Conservation (phyloP, 129 eudicot species). For the Flaveria linearis region DNA sequence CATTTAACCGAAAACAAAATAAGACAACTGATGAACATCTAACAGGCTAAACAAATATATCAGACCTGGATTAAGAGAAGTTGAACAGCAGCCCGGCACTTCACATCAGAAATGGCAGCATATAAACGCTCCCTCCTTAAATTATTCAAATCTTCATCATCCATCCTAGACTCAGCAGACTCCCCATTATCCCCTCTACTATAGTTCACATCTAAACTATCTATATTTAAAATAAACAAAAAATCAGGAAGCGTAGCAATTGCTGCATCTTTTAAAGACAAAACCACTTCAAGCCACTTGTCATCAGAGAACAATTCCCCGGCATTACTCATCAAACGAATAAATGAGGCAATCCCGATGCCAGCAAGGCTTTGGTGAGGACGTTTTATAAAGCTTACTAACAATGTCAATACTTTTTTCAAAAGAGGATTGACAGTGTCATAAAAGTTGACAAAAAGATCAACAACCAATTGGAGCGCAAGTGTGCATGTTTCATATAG, state of each 20-base stretch:
- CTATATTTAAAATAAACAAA: slow-evolving; percentile 50
- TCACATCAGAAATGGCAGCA: slow-evolving; percentile 66
- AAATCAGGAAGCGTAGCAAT: slow-evolving; percentile 84
- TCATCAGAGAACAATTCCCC: slow-evolving; percentile 87
- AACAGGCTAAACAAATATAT: not conserved
- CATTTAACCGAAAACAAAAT: not conserved
- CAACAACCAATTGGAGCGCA: slow-evolving; percentile 92
- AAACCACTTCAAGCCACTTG: slow-evolving; percentile 86
- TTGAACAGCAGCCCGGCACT: slow-evolving; percentile 88
- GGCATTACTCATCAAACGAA: slow-evolving; percentile 85
- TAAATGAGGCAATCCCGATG: slow-evolving; percentile 96
- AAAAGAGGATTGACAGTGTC: slow-evolving; percentile 81
- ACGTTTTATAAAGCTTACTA: slow-evolving; percentile 83
- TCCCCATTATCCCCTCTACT: slow-evolving; percentile 42
- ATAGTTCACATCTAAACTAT: slow-evolving; percentile 39
- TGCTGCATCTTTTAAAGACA: slow-evolving; percentile 73
- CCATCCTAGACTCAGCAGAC: slow-evolving; percentile 44
- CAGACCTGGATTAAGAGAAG: slow-evolving; percentile 83
- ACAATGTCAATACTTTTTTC: slow-evolving; percentile 67
- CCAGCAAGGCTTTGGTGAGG: slow-evolving; percentile 99
- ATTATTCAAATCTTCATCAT: slow-evolving; percentile 53
- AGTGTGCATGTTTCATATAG: slow-evolving; percentile 95
- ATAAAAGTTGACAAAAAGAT: slow-evolving; percentile 85
- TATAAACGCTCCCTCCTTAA: slow-evolving; percentile 59
- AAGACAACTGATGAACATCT: not conserved